phyloP scores from a whole-genome alignment of 2,329 filamentous ascomycete species.

The Aciculosporium take region DNA sequence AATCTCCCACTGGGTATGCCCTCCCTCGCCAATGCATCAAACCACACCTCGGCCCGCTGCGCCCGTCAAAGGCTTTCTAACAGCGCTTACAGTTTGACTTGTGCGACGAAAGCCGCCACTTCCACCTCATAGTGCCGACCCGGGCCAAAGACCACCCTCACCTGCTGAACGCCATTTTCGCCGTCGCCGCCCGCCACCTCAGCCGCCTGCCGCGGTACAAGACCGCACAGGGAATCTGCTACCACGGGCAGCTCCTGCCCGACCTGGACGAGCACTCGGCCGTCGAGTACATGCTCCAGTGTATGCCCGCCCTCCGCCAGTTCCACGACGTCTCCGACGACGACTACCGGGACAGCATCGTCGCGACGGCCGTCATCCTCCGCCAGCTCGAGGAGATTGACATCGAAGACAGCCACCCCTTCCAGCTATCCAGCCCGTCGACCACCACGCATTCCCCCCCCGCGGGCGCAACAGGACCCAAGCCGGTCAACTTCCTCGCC shows the following conservation, averaged over 20 bases:
- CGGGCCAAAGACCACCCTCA: conserved; percentile 22
- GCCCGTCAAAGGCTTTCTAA: too few relatives aligned
- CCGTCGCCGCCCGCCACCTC: conserved; percentile 24
- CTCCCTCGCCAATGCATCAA: neutral
- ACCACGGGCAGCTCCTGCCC: conserved; percentile 23
- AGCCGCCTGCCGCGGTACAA: conserved; percentile 24
- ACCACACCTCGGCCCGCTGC: neutral
- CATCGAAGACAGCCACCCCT: conserved; percentile 20
- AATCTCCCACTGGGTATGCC: conserved; percentile 24
- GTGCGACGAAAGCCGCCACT: conserved; percentile 25
- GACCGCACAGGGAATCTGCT: conserved; percentile 20
- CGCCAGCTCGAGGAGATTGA: conserved; percentile 28
- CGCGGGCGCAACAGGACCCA: too few relatives aligned
- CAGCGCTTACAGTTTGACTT: conserved; percentile 20
- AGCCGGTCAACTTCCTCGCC: conserved; percentile 24
- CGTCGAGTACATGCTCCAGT: conserved; percentile 26
- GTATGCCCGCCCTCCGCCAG: conserved; percentile 24
- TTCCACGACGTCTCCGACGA: conserved; percentile 24
- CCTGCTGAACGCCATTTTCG: conserved; percentile 26
- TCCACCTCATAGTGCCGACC: conserved; percentile 23
- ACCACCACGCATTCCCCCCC: neutral
- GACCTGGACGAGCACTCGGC: conserved; percentile 23
- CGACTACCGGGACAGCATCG: conserved; percentile 25
- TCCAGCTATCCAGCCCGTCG: neutral
- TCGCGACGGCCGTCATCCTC: conserved; percentile 26